These are phyloP conservation scores for Pleurotus ostreatus DNA, from an alignment of 768 basidiomycete species.

Conservation along the genomic window DNA sequence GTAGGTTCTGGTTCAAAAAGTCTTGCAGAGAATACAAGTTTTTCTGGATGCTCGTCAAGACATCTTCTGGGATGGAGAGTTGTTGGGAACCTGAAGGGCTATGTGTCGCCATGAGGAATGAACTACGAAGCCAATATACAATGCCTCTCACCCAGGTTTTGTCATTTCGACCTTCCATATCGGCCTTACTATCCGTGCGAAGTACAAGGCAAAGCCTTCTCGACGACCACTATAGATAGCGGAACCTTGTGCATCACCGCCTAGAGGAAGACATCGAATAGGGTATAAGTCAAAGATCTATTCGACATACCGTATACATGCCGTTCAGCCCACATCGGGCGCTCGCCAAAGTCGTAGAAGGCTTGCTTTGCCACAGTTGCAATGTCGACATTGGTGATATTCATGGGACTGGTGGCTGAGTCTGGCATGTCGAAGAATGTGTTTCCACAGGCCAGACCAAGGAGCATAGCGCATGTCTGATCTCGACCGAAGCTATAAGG, in stretches of 20 bases:
- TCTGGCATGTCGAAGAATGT: constrained; percentile 66
- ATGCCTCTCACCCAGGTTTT: constrained; percentile 43
- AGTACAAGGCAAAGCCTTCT: constrained; percentile 84
- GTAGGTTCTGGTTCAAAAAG: constrained; percentile 76
- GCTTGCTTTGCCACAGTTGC: constrained; percentile 75
- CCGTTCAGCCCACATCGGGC: constrained; percentile 78
- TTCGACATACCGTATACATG: constrained; percentile 60
- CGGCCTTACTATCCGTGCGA: constrained; percentile 80
- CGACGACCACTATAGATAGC: constrained; percentile 83
- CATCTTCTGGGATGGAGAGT: constrained; percentile 59
- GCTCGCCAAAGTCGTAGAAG: constrained; percentile 82
- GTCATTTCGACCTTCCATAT: constrained; percentile 87
- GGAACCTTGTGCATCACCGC: constrained; percentile 60
- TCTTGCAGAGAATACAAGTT: constrained; percentile 76
- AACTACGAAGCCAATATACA: constrained; percentile 2
- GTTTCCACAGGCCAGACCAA: constrained; percentile 83
- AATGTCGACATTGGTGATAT: constrained; percentile 56
- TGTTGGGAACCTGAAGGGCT: constrained; percentile 46
- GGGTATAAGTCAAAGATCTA: neutral
- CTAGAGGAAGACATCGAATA: constrained; percentile 23
- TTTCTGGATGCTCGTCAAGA: constrained; percentile 69
- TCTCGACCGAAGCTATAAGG: constrained; percentile 78
- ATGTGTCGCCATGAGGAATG: neutral
- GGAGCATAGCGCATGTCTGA: constrained; percentile 88
- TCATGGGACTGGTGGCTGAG: constrained; percentile 32